These are phyloP conservation scores for Fusarium musae DNA, from an alignment of 2,329 filamentous ascomycete genomes.

Conservation along the genomic window DNA sequence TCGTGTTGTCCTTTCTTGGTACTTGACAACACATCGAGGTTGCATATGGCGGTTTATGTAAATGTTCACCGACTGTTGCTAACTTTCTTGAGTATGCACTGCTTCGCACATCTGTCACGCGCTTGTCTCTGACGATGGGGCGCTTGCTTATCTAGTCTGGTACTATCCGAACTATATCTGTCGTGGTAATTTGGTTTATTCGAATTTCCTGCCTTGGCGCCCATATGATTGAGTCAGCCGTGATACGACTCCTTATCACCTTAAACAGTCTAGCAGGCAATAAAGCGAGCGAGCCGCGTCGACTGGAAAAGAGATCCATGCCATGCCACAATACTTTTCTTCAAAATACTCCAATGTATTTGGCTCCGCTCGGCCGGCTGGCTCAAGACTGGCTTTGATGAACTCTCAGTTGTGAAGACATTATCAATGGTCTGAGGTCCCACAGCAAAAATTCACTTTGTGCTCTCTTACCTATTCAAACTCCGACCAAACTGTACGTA, in stretches of 20 bases:
- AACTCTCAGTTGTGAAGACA: not conserved
- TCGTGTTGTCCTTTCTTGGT: not conserved
- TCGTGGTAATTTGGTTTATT: slow-evolving; percentile 15
- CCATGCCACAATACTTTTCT: slow-evolving; percentile 2
- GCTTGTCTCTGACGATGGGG: slow-evolving; percentile 8
- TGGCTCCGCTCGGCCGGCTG: not conserved
- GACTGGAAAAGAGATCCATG: not conserved
- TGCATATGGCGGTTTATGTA: not conserved
- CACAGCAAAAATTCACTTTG: slow-evolving; percentile 6
- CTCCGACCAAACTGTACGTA: not conserved
- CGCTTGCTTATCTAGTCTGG: slow-evolving; percentile 23
- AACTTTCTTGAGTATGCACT: not conserved
- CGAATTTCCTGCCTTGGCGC: slow-evolving; percentile 1
- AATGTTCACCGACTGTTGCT: slow-evolving; percentile 31
- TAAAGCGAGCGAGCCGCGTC: not conserved
- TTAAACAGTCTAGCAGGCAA: not conserved
- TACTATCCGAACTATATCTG: slow-evolving; percentile 23
- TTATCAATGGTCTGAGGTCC: not conserved
- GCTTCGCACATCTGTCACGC: slow-evolving; percentile 19
- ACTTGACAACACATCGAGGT: slow-evolving; percentile 8
- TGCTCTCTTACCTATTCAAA: not conserved
- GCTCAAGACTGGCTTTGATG: not conserved
- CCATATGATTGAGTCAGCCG: slow-evolving; percentile 32
- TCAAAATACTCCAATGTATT: not conserved
- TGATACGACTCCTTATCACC: slow-evolving; percentile 7